Evolutionary conservation across 441 rosid species (phyloP).

Genomic region (Populus hybrid): DNA sequence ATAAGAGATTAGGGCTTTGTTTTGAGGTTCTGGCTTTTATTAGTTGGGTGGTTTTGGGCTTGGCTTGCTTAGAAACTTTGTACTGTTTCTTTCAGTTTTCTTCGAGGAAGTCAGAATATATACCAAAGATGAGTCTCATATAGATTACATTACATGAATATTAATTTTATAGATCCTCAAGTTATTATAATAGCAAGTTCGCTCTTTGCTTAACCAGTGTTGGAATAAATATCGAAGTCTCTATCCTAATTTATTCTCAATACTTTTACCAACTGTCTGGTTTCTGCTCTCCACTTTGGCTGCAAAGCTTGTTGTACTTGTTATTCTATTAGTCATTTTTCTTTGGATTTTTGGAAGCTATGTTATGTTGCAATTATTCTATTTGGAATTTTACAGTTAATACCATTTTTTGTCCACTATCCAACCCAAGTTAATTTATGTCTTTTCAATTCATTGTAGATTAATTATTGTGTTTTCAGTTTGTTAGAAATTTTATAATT

Average conservation of each 20-base stretch:
- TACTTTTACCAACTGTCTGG: neutral
- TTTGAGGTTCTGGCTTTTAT: neutral
- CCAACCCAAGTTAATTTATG: too few relatives aligned
- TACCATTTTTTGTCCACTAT: conserved; percentile 2
- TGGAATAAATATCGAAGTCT: neutral
- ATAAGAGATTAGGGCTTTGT: neutral
- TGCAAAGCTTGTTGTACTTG: neutral
- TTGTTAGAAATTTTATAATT: too few relatives aligned
- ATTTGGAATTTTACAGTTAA: neutral
- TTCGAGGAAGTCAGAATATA: neutral
- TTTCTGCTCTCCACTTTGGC: neutral
- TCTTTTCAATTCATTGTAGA: neutral
- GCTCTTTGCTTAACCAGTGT: neutral
- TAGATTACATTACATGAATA: neutral
- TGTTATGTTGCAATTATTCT: neutral
- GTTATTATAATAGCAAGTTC: neutral
- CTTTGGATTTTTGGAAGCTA: neutral
- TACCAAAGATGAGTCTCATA: neutral
- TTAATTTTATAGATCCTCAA: neutral
- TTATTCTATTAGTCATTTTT: neutral
- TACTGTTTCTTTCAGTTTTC: neutral
- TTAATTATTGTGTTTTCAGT: neutral
- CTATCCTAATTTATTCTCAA: too few relatives aligned
- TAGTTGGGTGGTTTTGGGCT: neutral
- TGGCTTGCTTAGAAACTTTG: neutral